These are phyloP conservation scores for Plasmodium berghei DNA, from an alignment of 169 alveolate species.

Conservation along the genomic window DNA sequence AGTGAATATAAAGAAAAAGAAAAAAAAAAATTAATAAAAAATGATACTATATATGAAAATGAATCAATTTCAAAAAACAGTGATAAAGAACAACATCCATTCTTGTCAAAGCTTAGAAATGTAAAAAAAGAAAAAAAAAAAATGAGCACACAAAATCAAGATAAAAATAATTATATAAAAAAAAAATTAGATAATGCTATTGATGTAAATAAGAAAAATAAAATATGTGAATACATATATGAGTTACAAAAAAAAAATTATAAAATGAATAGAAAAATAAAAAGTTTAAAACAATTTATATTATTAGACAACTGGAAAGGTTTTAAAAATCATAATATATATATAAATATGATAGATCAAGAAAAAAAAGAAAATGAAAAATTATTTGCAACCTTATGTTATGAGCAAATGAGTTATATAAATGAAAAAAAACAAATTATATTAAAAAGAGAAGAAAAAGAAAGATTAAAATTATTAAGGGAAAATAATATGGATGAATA, in stretches of 20 bases:
- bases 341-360: constrained; percentile 1
- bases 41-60: not conserved
- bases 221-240: constrained; percentile 24
- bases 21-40: not conserved
- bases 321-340: constrained; percentile 22
- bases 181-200: not conserved
- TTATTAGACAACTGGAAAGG: constrained; percentile 16
- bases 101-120: not conserved
- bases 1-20: not conserved
- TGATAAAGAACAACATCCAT: not conserved
- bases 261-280: constrained; percentile 10
- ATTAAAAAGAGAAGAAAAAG: constrained; percentile 74
- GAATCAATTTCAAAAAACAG: not conserved
- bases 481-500: constrained; percentile 94
- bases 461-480: constrained; percentile 84
- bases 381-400: constrained; percentile 27
- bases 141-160: not conserved
- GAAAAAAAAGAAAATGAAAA: constrained; percentile 17
- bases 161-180: not conserved
- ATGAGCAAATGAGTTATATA: constrained; percentile 25
- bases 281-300: constrained; percentile 27
- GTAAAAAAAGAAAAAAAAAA: not conserved
- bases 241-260: constrained; percentile 10
- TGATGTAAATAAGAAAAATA: not conserved
- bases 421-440: constrained; percentile 36